Evolutionary conservation across 1,139 yeast genomes (phyloP).

Genomic region (Sugiyamaella castrensis): DNA sequence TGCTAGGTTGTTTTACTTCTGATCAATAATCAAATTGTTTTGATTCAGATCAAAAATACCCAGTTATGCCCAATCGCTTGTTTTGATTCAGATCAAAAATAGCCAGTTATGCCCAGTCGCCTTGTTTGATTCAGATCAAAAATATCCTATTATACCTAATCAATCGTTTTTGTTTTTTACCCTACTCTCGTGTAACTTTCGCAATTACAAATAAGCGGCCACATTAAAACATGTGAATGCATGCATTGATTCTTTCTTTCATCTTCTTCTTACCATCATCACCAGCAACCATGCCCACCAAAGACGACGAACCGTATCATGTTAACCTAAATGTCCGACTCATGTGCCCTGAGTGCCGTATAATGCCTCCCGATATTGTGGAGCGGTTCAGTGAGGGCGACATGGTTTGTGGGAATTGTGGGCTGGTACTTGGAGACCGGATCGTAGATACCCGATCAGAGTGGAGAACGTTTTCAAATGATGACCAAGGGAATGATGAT

Average conservation of each 20-base stretch:
- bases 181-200: no score
- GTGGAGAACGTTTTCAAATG: conserved; percentile 95
- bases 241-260: conserved; percentile 70
- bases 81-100: no score
- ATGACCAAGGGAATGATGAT: conserved; percentile 96
- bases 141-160: no score
- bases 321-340: conserved; percentile 76
- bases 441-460: conserved; percentile 95
- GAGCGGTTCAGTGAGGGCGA: conserved; percentile 97
- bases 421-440: conserved; percentile 85
- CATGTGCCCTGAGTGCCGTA: conserved; percentile 94
- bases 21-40: no score
- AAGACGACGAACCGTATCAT: conserved; percentile 28
- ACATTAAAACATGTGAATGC: conserved; percentile 46
- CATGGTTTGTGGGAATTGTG: conserved; percentile 96
- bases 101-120: no score
- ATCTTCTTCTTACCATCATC: conserved; percentile 51
- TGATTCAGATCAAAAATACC: no score
- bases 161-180: no score
- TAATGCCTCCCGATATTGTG: conserved; percentile 90
- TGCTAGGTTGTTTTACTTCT: no score
- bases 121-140: no score
- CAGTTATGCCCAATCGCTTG: no score
- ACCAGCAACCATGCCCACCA: conserved; percentile 16
- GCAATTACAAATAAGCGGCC: no score